phyloP scores from a whole-genome alignment of 768 basidiomycete species.

The Cystobasidium tubakii region DNA sequence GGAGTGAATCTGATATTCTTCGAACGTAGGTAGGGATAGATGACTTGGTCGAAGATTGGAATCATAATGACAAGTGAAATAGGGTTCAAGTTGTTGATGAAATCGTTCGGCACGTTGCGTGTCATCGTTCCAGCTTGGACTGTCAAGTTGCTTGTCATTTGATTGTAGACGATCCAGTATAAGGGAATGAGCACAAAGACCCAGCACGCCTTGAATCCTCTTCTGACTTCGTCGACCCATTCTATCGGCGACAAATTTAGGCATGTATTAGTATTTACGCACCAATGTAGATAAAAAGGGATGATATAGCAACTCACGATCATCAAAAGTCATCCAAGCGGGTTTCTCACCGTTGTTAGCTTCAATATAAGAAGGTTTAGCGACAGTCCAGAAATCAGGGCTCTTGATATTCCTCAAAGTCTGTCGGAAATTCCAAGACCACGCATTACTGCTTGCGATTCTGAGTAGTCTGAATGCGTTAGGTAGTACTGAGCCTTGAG shows the following conservation, averaged over 20 bases:
- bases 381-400: constrained; percentile 45
- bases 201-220: constrained; percentile 49
- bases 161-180: constrained; percentile 34
- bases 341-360: constrained; percentile 41
- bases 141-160: constrained; percentile 42
- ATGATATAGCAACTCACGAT: constrained; percentile 29
- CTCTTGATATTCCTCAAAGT: constrained; percentile 22
- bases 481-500: constrained; percentile 44
- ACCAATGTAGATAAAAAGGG: background rate
- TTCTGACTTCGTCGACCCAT: constrained; percentile 47
- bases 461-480: constrained; percentile 35
- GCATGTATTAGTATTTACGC: background rate
- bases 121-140: constrained; percentile 47
- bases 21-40: constrained; percentile 47
- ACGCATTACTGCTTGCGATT: constrained; percentile 31
- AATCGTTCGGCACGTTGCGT: constrained; percentile 47
- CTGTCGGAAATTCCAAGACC: constrained; percentile 29
- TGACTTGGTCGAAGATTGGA: constrained; percentile 45
- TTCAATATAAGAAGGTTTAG: constrained; percentile 40
- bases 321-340: constrained; percentile 46
- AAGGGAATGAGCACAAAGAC: constrained; percentile 45
- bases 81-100: constrained; percentile 48
- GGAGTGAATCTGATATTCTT: constrained; percentile 45
- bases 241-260: background rate
- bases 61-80: constrained; percentile 47